Base-by-base conservation (phyloP, 805 yeast genomes). In the Barnettozyma populi region DNA sequence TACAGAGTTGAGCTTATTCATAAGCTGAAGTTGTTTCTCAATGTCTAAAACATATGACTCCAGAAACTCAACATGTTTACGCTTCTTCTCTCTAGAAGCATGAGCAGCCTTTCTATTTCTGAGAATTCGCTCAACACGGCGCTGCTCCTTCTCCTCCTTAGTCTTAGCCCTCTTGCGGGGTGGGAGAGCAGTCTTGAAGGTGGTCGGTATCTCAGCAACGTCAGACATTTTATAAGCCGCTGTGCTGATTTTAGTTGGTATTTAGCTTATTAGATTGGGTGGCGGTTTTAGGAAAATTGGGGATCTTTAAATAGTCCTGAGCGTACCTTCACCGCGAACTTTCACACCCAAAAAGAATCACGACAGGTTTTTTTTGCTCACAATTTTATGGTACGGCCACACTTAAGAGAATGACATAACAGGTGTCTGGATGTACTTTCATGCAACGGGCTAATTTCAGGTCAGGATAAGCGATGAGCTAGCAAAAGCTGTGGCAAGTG, bases 81-180 rank as follows among this genome's bases (percentile, higher is more conserved):
- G 79, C 78, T 92, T 92, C 79, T 92, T 90, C 64, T 94, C 99
- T 56, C 99, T 79, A 25, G 96, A 87, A 45, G 96, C 96, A 65
- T 92, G 98, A 42, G 99, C 99, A 14, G 98, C 98, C 64, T 92
- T 85, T 62, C 98, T 80, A 68, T 92, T 92, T 64, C 99, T 79
- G 59, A 92, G 73, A 44, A 94, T 90, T 44, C 99, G 75, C 69
- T 94, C 98, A 46, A 90, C 81, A 41, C 97, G 79, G 55, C 98
- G 83, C 70, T 92, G 98, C 67, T 94, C 98, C 71, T 92, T 94
- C 70, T 92, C 98, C 69, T 90, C 97, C 57, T 86, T 79, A 37
- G 99, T 94, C 75, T 86, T 89, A 7, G 99, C 98, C 57, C 98
- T 80, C 73, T 94, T 94, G 55, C 98, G 79, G 46, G 98, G 98